A percentile compares a stretch with the other conserved stretches of the same genome.
Evolutionary conservation across 164 flowering plant species (phyloP).

Genomic region (Umbellularia californica): DNA sequence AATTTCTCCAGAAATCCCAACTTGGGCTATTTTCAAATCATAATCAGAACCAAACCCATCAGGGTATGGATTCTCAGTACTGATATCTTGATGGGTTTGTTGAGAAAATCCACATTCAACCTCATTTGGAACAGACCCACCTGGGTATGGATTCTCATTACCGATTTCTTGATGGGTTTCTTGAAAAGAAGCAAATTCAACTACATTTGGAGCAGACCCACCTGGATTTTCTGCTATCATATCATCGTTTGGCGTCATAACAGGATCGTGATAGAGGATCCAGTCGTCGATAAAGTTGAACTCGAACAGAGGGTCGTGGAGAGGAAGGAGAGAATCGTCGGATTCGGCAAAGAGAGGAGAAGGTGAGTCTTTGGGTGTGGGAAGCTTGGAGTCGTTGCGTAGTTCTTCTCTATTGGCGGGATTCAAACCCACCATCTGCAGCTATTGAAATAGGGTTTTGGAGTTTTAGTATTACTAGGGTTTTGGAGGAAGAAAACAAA

Average conservation of each 20-base stretch:
- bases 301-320: too few species aligned
- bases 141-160: conserved; percentile 2
- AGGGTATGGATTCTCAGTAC: conserved; percentile 4
- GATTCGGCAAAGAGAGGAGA: not conserved
- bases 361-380: not conserved
- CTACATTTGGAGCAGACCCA: too few species aligned
- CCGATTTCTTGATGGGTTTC: not conserved
- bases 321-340: not conserved
- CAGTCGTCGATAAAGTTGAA: too few species aligned
- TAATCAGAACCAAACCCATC: conserved; percentile 3
- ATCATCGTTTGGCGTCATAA: too few species aligned
- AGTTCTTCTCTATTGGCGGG: too few species aligned
- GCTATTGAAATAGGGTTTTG: too few species aligned
- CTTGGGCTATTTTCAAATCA: conserved; percentile 8
- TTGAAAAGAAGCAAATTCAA: not conserved
- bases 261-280: too few species aligned
- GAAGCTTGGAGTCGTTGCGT: too few species aligned
- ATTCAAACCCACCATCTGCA: too few species aligned
- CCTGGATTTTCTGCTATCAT: too few species aligned
- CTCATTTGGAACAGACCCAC: not conserved
- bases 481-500: too few species aligned
- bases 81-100: not conserved
- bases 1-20: conserved; percentile 10
- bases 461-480: too few species aligned
- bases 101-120: not conserved